Evolutionary conservation across 2,329 filamentous ascomycete species (phyloP), one percentile per base, ranked within the genome.

Genomic region (Penicillium sp.): DNA sequence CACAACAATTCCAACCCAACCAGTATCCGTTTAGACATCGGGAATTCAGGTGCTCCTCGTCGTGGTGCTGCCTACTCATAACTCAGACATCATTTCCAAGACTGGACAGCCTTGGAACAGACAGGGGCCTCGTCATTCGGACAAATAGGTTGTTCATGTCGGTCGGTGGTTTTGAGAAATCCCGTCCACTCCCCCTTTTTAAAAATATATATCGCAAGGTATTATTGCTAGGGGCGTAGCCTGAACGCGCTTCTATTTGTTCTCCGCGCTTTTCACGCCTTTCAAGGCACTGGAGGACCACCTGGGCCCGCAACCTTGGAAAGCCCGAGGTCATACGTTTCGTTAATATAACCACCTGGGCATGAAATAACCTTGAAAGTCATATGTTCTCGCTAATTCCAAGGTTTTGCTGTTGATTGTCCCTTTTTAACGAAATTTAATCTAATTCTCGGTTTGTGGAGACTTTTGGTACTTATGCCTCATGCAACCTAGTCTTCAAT

Each of bases 41-140:
- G 32, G 32, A 3, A 34, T 13, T 34, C n/a, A 6, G 34, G 34
- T 36, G 13, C 34, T 16, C n/a, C 18, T 21, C 13, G 40, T 47
- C 40, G 32, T 52, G 38, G 43, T 10, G 42, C n/a, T 39, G 49
- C 21, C 34, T 24, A 21, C 32, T 29, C 31, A 18, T 18, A 18
- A 18, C 18, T 18, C 18, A 18, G 44, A 43, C 45, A 36, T 51
- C 40, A 53, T 57, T 56, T 52, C 45, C 27, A 52, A n/a, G 10
- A 24, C 32, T 54, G 38, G 54, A 44, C 49, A 36, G 18, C 18
- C 18, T 18, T 18, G 18, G 18, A 58, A 42, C 22, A 13, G 29
- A 50, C 46, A 52, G 43, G 42, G 55, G 31, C 29, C 21, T 48
- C 36, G 29, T 45, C 43, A 32, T 27, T 46, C 32, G 10, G 29